Evolutionary conservation across 2,329 filamentous ascomycete species (phyloP).

Genomic region (Ophiostoma montium): DNA sequence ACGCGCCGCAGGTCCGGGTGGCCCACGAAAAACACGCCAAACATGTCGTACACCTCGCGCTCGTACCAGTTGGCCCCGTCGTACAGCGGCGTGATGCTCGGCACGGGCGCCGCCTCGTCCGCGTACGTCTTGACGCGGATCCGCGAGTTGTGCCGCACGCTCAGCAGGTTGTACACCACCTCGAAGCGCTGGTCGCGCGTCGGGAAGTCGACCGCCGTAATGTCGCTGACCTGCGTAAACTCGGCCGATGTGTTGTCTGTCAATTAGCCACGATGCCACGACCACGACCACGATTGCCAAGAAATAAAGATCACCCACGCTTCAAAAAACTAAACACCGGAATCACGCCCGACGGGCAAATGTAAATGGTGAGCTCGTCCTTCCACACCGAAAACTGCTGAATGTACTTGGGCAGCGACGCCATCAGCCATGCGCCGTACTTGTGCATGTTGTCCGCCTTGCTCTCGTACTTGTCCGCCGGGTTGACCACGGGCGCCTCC

Average conservation of each 20-base stretch:
- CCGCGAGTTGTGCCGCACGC: conserved; percentile 88
- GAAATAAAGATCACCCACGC: conserved; percentile 26
- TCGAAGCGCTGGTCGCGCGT: conserved; percentile 94
- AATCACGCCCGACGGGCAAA: conserved; percentile 73
- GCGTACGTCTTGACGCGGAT: conserved; percentile 98
- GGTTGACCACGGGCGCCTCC: conserved; percentile 71
- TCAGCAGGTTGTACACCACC: conserved; percentile 93
- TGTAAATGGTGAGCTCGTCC: conserved; percentile 92
- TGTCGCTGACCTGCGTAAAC: conserved; percentile 83
- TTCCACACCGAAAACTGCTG: conserved; percentile 99
- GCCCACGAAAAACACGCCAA: conserved; percentile 89
- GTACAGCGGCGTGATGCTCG: conserved; percentile 72
- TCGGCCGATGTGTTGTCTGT: conserved; percentile 89
- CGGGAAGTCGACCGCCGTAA: conserved; percentile 92
- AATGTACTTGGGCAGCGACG: conserved; percentile 91
- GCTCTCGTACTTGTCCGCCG: conserved; percentile 79
- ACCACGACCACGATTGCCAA: neutral
- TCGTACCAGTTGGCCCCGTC: conserved; percentile 99
- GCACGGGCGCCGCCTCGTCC: conserved; percentile 87
- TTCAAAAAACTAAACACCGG: conserved; percentile 93
- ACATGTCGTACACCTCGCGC: conserved; percentile 93
- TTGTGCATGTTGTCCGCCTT: conserved; percentile 80
- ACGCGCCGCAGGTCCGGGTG: conserved; percentile 94
- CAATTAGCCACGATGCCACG: neutral
- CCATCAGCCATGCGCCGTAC: conserved; percentile 94